Base-by-base conservation (phyloP, 768 basidiomycete genomes). In the Rhodotorula kratochvilovae region DNA sequence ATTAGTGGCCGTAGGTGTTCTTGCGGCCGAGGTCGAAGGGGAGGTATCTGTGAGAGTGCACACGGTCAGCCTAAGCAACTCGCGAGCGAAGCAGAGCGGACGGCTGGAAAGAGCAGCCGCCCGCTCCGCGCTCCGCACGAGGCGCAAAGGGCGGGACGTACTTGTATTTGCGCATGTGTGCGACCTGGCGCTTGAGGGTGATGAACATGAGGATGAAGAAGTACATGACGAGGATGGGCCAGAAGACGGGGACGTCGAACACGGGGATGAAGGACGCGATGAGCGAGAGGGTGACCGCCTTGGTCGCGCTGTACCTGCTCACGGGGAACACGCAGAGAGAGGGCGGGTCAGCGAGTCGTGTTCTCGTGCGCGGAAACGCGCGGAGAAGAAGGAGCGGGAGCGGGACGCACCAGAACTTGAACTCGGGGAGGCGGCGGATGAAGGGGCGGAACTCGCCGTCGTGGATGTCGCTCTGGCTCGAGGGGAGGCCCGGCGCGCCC, bases 151-250 rank as follows among this genome's bases (percentile, higher is more conserved):
- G 6, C 11, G 29, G 36, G 50, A 94, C 84, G 82, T 93, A 97
- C 80, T 92, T 92, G 84, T 97, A 98, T 81, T 96, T 96, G 84
- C 96, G 89, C 95, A 98, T 98, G 81, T 99, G 95, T 77, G 92
- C 94, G 78, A 97, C 93, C 81, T 97, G 78, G 72, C 92, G 84
- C 72, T 93, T 86, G 92, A 99, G 95, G 8, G 95, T 98, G 76
- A 98, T 83, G 31, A 90, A 86, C 79, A 97, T 97, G 65, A 98
- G 85, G 54, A 93, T 89, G 81, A 90, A 90, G 85, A 98, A 99
- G 83, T 99, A 99, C 68, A 97, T 84, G 76, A 98, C 88, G 65
- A 99, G 87, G 81, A 99, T 98, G 15, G 96, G 96, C 94, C 96
- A 98, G 83, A 96, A 98, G 33, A 98, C 96, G 13, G 96, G 95